Evolutionary conservation across 2,329 filamentous ascomycete genomes (phyloP), one percentile per base, ranked within the genome.

Genomic region (Calycina herbarum): DNA sequence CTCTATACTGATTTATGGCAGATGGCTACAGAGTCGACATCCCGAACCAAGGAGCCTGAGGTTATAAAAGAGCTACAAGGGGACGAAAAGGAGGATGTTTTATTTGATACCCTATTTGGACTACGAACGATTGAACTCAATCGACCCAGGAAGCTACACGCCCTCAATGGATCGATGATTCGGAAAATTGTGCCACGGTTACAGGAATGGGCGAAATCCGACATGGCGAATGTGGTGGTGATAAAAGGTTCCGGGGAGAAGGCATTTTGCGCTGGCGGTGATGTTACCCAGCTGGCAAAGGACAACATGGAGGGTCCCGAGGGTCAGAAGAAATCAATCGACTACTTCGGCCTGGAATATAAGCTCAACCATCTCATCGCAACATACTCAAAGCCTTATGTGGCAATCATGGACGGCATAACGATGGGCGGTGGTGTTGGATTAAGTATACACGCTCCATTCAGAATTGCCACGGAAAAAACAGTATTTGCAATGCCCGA

Each of bases 401-500:
- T 99, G 62, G 91, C 95, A 38, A 91, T 98, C 76, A 96, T 99
- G 89, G 95, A 99, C 76, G 95, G 95, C 66, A 91, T 97, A 78
- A 99, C 96, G 62, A 99, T 99, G 95, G 95, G 95, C 64, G 95
- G 95, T 64, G 95, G 95, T 71, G 95, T 98, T 62, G 95, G 95
- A 6, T 85, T 99, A 64, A 96, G 92, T 78, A 86, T 97, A 62
- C 96, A 99, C 79, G 94, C 95, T 2, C 96, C 95, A 2, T 94
- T 99, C 84, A 86, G 95, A 67, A 96, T 99, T 76, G 95, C 95
- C 45, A 99, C 95, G 2, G 95, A 99, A 80, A 90, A 90, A 76
- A 99, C 95, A 5, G 81, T 96, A 59, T 98, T 99, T 75, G 94
- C 96, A 72, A 99, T 99, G 95, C 95, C 95, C 35, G 95, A 99